These are phyloP conservation scores for Secale cereale DNA, from an alignment of 176 grass and related monocot genomes.

Conservation along the genomic window DNA sequence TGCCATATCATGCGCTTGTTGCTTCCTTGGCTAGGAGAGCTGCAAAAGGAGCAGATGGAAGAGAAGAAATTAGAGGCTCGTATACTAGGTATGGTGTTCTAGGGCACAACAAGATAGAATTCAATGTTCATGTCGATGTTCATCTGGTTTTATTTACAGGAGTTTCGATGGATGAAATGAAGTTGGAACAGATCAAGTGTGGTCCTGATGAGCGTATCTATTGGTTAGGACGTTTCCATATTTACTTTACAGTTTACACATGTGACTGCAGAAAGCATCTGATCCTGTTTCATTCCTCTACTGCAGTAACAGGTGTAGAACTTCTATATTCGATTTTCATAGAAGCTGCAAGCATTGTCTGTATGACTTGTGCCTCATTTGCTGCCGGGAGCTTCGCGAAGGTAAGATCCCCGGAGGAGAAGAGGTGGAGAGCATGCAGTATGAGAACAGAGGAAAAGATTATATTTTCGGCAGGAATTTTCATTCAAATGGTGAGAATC, in stretches of 20 bases:
- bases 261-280: neutral
- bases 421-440: constrained; percentile 5
- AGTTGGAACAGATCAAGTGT: constrained; percentile 46
- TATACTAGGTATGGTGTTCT: constrained; percentile 55
- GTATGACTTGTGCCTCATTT: constrained; percentile 73
- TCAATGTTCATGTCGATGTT: neutral
- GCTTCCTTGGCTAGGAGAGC: constrained; percentile 65
- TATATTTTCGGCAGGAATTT: constrained; percentile 40
- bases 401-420: constrained; percentile 55
- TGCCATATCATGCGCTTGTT: constrained; percentile 39
- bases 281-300: neutral
- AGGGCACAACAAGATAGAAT: neutral
- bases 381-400: constrained; percentile 69
- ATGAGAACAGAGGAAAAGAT: constrained; percentile 24
- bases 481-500: neutral
- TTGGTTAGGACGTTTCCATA: constrained; percentile 45
- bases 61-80: constrained; percentile 58
- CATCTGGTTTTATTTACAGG: constrained; percentile 29
- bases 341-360: constrained; percentile 66
- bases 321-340: constrained; percentile 84
- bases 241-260: constrained; percentile 18
- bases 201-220: constrained; percentile 55
- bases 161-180: constrained; percentile 38
- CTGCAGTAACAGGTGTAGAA: constrained; percentile 64
- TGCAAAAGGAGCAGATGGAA: constrained; percentile 41